These are phyloP conservation scores for Trypanosoma scelopori DNA, from an alignment of 208 protist genomes.

Conservation along the genomic window DNA sequence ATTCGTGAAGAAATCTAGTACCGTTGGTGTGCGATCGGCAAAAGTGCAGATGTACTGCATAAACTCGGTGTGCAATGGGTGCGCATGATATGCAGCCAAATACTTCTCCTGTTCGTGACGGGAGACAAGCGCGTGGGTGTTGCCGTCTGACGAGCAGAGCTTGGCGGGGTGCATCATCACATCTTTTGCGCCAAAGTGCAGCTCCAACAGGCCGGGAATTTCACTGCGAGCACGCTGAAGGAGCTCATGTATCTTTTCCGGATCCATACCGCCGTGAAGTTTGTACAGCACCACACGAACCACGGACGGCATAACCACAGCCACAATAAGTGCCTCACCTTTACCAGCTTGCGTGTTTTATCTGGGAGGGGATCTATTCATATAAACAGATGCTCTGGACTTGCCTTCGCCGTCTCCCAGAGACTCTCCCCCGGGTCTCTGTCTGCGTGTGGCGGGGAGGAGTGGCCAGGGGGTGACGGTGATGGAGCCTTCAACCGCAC, in stretches of 20 bases:
- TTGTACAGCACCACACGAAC: too few species aligned
- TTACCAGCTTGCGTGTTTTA: too few species aligned
- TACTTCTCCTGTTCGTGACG: conserved; percentile 40
- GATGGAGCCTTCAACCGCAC: too few species aligned
- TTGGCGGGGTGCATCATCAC: background rate
- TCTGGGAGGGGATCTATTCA: too few species aligned
- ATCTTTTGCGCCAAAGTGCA: conserved; percentile 43
- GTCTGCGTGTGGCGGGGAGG: too few species aligned
- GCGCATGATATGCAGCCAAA: conserved; percentile 35
- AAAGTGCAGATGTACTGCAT: conserved; percentile 34
- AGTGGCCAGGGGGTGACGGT: too few species aligned
- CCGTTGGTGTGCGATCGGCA: conserved; percentile 31
- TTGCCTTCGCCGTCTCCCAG: too few species aligned
- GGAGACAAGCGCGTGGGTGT: conserved; percentile 54
- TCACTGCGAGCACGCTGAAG: conserved; percentile 30
- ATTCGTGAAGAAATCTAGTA: conserved; percentile 36
- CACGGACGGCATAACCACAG: too few species aligned
- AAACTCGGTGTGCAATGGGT: conserved; percentile 39
- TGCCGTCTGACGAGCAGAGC: conserved; percentile 11
- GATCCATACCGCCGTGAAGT: conserved; percentile 10
- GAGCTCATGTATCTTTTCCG: conserved; percentile 37
- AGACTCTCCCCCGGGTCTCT: too few species aligned
- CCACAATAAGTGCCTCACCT: too few species aligned
- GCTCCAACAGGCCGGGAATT: conserved; percentile 54
- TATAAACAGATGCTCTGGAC: too few species aligned